Percentiles rank a stretch among this genome's conserved stretches.
These are phyloP conservation scores for Kluyveromyces dobzhanskii DNA, from an alignment of 805 yeast genomes.

Conservation along the genomic window DNA sequence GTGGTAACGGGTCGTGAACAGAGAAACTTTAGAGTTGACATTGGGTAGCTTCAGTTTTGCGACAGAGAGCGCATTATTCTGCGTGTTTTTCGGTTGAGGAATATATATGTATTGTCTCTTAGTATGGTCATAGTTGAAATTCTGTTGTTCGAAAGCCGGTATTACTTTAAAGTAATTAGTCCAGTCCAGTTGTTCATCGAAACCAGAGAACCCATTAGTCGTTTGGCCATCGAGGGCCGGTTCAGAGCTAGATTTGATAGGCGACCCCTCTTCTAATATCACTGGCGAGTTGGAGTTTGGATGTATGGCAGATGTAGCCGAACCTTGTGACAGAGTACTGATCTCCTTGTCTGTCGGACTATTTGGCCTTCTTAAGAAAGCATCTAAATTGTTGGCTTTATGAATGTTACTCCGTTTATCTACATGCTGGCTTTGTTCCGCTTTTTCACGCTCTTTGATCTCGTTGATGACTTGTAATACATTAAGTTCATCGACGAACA, in stretches of 20 bases:
- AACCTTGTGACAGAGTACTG: constrained; percentile 5
- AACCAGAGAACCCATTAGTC: neutral
- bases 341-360: constrained; percentile 13
- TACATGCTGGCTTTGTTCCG: constrained; percentile 14
- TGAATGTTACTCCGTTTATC: neutral
- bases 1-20: constrained; percentile 49
- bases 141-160: constrained; percentile 57
- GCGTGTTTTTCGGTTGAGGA: constrained; percentile 11
- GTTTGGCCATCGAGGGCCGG: neutral
- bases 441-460: constrained; percentile 28
- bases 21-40: constrained; percentile 28
- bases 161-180: constrained; percentile 60
- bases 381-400: constrained; percentile 11
- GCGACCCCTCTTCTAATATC: constrained; percentile 1
- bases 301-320: constrained; percentile 1
- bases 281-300: neutral
- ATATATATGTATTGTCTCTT: constrained; percentile 52
- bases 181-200: constrained; percentile 47
- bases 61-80: constrained; percentile 6
- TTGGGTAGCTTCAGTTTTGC: constrained; percentile 18
- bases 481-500: constrained; percentile 74
- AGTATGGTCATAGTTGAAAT: constrained; percentile 49
- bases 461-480: constrained; percentile 59
- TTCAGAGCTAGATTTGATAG: constrained; percentile 1
- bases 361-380: constrained; percentile 8